Evolutionary conservation across 768 basidiomycete species (phyloP).

Genomic region (Collybia sordida): DNA sequence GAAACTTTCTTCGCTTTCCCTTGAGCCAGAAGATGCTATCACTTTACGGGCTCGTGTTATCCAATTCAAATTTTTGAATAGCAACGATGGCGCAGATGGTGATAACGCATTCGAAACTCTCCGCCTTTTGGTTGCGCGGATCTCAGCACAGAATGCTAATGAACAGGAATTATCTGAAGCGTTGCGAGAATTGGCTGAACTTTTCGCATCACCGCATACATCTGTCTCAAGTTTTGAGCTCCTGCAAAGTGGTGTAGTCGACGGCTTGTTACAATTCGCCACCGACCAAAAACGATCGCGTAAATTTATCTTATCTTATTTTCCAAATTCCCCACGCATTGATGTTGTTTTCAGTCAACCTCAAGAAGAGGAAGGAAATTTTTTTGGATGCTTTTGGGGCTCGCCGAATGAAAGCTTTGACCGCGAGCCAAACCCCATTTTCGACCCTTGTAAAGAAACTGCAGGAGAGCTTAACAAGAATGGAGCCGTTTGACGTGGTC

Average conservation of each 20-base stretch:
- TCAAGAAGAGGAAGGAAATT: conserved; percentile 70
- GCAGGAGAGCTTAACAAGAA: conserved; percentile 91
- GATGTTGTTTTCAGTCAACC: conserved; percentile 46
- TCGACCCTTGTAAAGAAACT: conserved; percentile 88
- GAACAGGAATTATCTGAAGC: conserved; percentile 66
- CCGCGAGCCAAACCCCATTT: conserved; percentile 56
- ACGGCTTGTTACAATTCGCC: conserved; percentile 80
- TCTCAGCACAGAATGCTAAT: conserved; percentile 52
- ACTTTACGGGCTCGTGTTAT: conserved; percentile 91
- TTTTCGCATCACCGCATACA: conserved; percentile 73
- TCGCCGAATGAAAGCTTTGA: conserved; percentile 44
- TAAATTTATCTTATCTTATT: conserved; percentile 28
- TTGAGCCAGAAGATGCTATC: conserved; percentile 88
- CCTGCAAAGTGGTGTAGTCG: conserved; percentile 90
- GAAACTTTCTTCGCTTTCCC: conserved; percentile 63
- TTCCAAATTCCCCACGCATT: conserved; percentile 1
- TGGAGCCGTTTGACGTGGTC: conserved; percentile 95
- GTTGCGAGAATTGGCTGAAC: conserved; percentile 72
- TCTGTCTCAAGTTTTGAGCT: conserved; percentile 96
- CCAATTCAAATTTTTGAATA: conserved; percentile 73
- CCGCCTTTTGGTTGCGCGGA: conserved; percentile 59
- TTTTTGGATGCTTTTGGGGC: conserved; percentile 76
- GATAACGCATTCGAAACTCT: conserved; percentile 67
- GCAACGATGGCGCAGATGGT: conserved; percentile 53
- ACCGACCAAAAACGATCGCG: conserved; percentile 64